Percentiles rank a stretch among this genome's conserved stretches.
phyloP scores from a whole-genome alignment of 495 filamentous ascomycete genomes.

The Neurospora intermedia region DNA sequence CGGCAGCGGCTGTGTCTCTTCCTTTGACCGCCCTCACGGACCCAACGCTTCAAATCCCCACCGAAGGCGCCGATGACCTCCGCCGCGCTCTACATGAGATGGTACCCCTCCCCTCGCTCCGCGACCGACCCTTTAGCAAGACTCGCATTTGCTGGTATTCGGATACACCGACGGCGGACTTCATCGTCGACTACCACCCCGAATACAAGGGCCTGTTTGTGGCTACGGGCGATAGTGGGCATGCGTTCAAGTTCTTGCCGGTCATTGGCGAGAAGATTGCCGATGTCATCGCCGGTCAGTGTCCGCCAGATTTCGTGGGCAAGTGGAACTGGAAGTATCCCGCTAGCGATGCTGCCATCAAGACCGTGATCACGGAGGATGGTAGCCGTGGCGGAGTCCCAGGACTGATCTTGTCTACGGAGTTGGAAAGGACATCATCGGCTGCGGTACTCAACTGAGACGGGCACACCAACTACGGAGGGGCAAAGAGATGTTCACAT shows the following conservation, averaged over 20 bases:
- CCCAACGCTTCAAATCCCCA: conserved; percentile 35
- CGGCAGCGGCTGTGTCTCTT: conserved; percentile 24
- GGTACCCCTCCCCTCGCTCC: conserved; percentile 45
- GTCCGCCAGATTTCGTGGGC: conserved; percentile 44
- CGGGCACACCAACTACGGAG: not conserved
- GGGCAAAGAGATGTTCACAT: not conserved
- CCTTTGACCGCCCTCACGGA: conserved; percentile 37
- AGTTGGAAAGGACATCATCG: conserved; percentile 28
- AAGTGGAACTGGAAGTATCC: conserved; percentile 59
- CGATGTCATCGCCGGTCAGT: conserved; percentile 49
- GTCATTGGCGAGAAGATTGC: conserved; percentile 71
- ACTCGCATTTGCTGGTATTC: conserved; percentile 87
- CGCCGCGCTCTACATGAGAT: conserved; percentile 50
- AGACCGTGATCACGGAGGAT: conserved; percentile 45
- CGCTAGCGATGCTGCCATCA: conserved; percentile 10
- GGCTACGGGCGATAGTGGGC: conserved; percentile 76
- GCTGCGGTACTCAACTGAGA: not conserved
- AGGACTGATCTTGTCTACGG: conserved; percentile 44
- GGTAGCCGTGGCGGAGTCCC: conserved; percentile 50
- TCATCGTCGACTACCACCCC: conserved; percentile 71
- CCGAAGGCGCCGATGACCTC: conserved; percentile 51
- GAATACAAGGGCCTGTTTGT: conserved; percentile 57
- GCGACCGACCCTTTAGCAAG: conserved; percentile 50
- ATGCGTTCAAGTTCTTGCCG: conserved; percentile 84
- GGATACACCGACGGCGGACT: conserved; percentile 73